Percentiles rank a stretch among this genome's conserved stretches.
These are phyloP conservation scores for Carnegiea gigantea DNA, from an alignment of 179 eudicot genomes.

Conservation along the genomic window DNA sequence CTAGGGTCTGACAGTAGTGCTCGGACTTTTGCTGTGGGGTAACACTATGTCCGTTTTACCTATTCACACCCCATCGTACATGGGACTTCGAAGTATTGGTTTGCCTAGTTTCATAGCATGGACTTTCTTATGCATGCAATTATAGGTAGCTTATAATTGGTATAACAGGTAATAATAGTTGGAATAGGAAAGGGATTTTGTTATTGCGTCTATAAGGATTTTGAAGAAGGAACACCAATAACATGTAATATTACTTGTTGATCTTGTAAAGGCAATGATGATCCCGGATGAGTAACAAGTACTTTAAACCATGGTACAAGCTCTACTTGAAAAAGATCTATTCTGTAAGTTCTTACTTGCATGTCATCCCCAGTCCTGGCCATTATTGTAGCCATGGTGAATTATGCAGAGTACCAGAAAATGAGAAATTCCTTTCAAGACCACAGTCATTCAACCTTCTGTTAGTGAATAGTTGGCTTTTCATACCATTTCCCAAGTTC, in stretches of 20 bases:
- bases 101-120: neutral
- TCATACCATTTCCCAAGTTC: no score
- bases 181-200: neutral
- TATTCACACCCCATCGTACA: no score
- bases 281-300: neutral
- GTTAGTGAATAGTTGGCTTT: no score
- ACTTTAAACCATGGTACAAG: neutral
- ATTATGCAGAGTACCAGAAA: no score
- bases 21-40: neutral
- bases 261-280: neutral
- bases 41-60: neutral
- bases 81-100: neutral
- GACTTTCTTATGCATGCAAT: neutral
- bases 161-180: neutral
- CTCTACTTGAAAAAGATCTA: no score
- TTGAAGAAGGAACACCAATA: neutral
- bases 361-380: no score
- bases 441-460: no score
- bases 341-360: no score
- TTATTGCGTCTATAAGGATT: neutral
- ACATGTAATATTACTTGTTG: neutral
- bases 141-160: neutral
- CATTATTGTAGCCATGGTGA: no score
- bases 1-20: neutral
- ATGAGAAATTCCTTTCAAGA: no score